phyloP scores from a whole-genome alignment of 73 alveolate genomes.

The Urostyla sp. region DNA sequence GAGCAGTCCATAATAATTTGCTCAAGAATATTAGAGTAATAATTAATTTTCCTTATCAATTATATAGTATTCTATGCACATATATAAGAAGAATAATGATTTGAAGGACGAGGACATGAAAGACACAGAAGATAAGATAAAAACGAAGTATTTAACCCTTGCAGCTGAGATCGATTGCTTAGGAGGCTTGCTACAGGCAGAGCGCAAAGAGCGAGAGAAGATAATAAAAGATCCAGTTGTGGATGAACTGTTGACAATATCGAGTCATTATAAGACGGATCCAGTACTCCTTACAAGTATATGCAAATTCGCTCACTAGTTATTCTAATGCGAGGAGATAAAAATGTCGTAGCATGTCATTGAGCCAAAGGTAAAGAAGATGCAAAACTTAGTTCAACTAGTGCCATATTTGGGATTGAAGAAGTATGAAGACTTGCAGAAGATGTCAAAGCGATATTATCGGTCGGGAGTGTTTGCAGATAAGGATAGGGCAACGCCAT shows the following conservation, averaged over 20 bases:
- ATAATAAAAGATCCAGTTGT: constrained; percentile 31
- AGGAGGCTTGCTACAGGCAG: constrained; percentile 61
- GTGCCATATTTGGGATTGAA: constrained; percentile 68
- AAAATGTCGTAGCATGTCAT: constrained; percentile 17
- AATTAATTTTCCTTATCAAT: neutral
- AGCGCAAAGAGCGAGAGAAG: constrained; percentile 5
- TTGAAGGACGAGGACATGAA: constrained; percentile 46
- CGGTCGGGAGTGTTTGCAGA: constrained; percentile 42
- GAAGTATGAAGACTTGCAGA: constrained; percentile 61
- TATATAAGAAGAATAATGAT: constrained; percentile 56
- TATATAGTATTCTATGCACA: constrained; percentile 45
- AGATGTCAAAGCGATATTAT: constrained; percentile 55
- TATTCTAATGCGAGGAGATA: constrained; percentile 52
- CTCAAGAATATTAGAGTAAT: constrained; percentile 50
- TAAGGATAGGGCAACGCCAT: constrained; percentile 27
- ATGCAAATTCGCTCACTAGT: constrained; percentile 53
- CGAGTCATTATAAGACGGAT: constrained; percentile 58
- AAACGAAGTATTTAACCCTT: constrained; percentile 33
- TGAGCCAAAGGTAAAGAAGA: constrained; percentile 56
- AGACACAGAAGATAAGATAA: constrained; percentile 39
- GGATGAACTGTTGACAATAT: constrained; percentile 52
- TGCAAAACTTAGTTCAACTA: constrained; percentile 53
- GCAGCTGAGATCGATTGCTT: constrained; percentile 68
- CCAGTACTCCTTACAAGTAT: constrained; percentile 61
- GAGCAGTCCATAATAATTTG: constrained; percentile 16